phyloP scores from a whole-genome alignment of 192 early-diverging fungal genomes.

The Umbelopsis ramanniana region DNA sequence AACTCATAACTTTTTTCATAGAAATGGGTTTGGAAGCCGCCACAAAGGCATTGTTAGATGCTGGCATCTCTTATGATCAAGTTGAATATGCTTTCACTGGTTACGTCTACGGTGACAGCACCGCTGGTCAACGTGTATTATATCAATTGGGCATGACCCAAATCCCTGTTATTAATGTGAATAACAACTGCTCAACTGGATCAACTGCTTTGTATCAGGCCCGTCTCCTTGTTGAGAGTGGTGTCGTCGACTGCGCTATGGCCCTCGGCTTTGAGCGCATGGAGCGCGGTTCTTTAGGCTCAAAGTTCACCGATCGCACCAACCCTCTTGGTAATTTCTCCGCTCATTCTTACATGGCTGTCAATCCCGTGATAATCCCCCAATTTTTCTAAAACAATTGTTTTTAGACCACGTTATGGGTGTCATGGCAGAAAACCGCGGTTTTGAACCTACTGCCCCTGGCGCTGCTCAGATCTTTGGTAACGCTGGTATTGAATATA shows the following conservation, averaged over 20 bases:
- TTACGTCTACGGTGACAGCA: constrained; percentile 64
- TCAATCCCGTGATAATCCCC: too few relatives aligned
- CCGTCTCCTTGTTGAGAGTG: constrained; percentile 61
- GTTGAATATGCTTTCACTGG: constrained; percentile 60
- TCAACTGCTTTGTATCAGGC: constrained; percentile 72
- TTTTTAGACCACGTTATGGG: constrained; percentile 56
- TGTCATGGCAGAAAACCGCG: constrained; percentile 62
- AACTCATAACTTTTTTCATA: constrained; percentile 11
- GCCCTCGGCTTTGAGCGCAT: constrained; percentile 82
- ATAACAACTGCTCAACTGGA: constrained; percentile 82
- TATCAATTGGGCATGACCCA: constrained; percentile 80
- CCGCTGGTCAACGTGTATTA: constrained; percentile 70
- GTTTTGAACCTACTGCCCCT: constrained; percentile 56
- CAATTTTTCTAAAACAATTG: not conserved
- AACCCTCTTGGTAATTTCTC: constrained; percentile 57
- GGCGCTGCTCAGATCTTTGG: constrained; percentile 74
- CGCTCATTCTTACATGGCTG: not conserved
- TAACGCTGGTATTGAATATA: constrained; percentile 74
- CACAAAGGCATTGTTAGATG: constrained; percentile 74
- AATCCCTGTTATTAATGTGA: constrained; percentile 71
- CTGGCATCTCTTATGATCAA: constrained; percentile 68
- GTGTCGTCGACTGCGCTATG: constrained; percentile 68
- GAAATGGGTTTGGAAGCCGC: constrained; percentile 65
- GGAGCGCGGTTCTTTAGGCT: constrained; percentile 53
- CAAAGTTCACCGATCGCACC: constrained; percentile 60